These are phyloP conservation scores for Arthrobotrys sinensis DNA, from an alignment of 2,329 filamentous ascomycete species.

Conservation along the genomic window DNA sequence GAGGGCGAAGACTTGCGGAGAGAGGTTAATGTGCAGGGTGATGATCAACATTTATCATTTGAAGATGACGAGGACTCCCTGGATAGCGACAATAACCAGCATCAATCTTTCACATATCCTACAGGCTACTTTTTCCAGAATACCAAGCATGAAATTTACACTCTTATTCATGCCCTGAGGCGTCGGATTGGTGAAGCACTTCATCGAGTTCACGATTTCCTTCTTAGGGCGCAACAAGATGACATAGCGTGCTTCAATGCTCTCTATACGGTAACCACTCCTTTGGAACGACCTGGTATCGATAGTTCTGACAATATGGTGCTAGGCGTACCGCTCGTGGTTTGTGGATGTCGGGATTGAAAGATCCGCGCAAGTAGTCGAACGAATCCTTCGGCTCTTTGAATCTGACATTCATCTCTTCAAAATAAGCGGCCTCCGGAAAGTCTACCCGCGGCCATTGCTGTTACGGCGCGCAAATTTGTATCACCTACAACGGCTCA, in stretches of 20 bases:
- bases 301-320: conserved; percentile 23
- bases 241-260: conserved; percentile 96
- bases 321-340: conserved; percentile 84
- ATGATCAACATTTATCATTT: conserved; percentile 70
- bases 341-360: conserved; percentile 98
- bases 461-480: conserved; percentile 92
- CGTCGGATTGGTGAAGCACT: conserved; percentile 84
- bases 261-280: conserved; percentile 78
- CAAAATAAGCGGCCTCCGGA: conserved; percentile 92
- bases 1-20: conserved; percentile 70
- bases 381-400: conserved; percentile 86
- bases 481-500: conserved; percentile 92
- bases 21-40: conserved; percentile 70
- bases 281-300: neutral
- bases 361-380: conserved; percentile 91
- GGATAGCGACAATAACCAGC: conserved; percentile 83
- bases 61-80: conserved; percentile 74
- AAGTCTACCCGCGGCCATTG: conserved; percentile 92
- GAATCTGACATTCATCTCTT: conserved; percentile 90
- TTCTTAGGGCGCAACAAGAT: conserved; percentile 88
- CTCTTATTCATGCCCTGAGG: conserved; percentile 83
- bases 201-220: conserved; percentile 86
- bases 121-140: conserved; percentile 83
- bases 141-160: conserved; percentile 77
- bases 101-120: conserved; percentile 88